A percentile compares a stretch with the other conserved stretches of the same genome.
phyloP scores from a whole-genome alignment of 2,329 filamentous ascomycete genomes.

The Penicillium paneum region DNA sequence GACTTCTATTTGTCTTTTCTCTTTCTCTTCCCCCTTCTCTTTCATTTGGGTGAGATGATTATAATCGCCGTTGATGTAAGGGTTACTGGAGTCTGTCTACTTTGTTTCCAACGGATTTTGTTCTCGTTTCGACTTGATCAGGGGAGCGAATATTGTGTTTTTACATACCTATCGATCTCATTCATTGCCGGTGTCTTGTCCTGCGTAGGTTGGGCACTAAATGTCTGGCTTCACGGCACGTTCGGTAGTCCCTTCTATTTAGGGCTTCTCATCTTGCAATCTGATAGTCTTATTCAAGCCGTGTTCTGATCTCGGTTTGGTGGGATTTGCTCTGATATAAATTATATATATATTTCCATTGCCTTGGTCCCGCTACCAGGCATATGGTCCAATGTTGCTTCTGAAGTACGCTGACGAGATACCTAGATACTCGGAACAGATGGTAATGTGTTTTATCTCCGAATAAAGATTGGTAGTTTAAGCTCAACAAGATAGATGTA shows the following conservation, averaged over 20 bases:
- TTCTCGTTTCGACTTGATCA: neutral
- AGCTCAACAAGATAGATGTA: neutral
- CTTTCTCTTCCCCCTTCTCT: conserved; percentile 2
- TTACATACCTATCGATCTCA: neutral
- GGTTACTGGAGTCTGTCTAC: neutral
- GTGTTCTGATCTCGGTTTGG: neutral
- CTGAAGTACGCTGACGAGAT: neutral
- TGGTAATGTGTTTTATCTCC: neutral
- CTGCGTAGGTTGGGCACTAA: no score
- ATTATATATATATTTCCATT: neutral
- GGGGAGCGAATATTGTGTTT: neutral
- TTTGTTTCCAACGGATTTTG: neutral
- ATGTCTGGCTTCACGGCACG: neutral
- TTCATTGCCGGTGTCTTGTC: neutral
- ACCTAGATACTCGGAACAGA: neutral
- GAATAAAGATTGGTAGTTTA: neutral
- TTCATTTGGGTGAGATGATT: neutral
- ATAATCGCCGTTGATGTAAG: neutral
- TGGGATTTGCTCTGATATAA: no score
- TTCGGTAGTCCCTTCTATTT: neutral
- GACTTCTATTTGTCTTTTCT: conserved; percentile 2
- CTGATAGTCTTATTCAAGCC: neutral
- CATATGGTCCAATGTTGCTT: neutral
- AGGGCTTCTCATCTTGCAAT: neutral
- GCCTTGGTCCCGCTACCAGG: no score